Base-by-base conservation (phyloP, 2,329 filamentous ascomycete species). In the Fusarium nematophilum region DNA sequence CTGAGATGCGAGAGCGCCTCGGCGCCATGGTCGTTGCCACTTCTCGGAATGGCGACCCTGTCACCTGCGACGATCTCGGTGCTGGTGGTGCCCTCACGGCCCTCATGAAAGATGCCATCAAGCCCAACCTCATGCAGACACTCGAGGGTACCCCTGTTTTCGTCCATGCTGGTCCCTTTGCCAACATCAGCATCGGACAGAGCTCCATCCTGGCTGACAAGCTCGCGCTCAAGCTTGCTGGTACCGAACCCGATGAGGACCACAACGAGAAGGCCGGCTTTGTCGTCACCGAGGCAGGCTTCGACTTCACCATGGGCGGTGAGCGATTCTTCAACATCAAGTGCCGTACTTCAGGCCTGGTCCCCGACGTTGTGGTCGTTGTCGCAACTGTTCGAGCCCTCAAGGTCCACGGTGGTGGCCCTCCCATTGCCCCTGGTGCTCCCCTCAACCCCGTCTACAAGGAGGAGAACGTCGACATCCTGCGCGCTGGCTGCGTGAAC, bases 251-350 rank as follows among this genome's bases (percentile, higher is more conserved):
- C 6, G 94, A 96, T 64, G 95, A 98, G 80, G 86, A 96, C 69
- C 86, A 93, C 71, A 82, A 87, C 44, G 81, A 88, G 67, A 94
- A 95, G 82, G 86, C 91, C 25, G 95, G 95, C 9, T 98, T 95
- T 70, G 94, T 97, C 17, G 89, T 99, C 30, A 99, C 95, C 2
- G 95, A 99, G 77, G 94, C 95, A 47, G 95, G 95, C 9, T 99
- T 99, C 76, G 95, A 99, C 78, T 99, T 99, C 80, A 98, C 95
- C 70, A 99, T 99, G 95, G 95, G 95, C 64, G 95, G 95, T 62
- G 95, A 99, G 84, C 90, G 95, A 46, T 99, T 99, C 85, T 98
- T 99, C 87, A 98, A 99, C 82, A 98, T 99, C 83, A 99, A 99
- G 84, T 98, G 95, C 81, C 90, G 95, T 57, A 91, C 93, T 9